These are phyloP conservation scores for Hordeum pubiflorum DNA, from an alignment of 202 grass and related monocot genomes.

Conservation along the genomic window DNA sequence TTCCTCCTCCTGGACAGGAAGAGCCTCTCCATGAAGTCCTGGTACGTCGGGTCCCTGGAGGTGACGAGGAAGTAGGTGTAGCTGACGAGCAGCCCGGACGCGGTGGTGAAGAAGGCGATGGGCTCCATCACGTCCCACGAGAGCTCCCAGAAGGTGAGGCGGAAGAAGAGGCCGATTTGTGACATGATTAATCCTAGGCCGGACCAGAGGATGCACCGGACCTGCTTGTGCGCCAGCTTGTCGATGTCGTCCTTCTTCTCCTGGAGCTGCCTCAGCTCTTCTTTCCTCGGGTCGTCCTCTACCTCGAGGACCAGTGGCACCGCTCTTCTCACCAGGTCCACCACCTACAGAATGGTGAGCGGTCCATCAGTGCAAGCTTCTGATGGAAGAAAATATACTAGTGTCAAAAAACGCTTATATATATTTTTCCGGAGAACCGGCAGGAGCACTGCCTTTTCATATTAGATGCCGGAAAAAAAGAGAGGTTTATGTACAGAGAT, in stretches of 20 bases:
- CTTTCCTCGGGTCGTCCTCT: conserved; percentile 30
- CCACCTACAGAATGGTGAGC: conserved; percentile 21
- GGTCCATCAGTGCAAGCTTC: background rate
- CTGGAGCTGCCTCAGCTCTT: conserved; percentile 41
- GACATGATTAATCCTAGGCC: conserved; percentile 41
- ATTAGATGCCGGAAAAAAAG: no score
- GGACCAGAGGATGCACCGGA: conserved; percentile 47
- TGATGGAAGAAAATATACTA: background rate
- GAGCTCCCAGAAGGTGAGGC: conserved; percentile 53
- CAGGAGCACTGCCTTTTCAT: no score
- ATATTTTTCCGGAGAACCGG: no score
- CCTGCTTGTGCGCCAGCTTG: conserved; percentile 51
- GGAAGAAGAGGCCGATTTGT: conserved; percentile 42
- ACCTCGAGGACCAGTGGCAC: conserved; percentile 33
- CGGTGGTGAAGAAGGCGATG: conserved; percentile 46
- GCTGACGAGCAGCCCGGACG: conserved; percentile 37
- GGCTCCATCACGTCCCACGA: conserved; percentile 68
- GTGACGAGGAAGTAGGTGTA: conserved; percentile 64
- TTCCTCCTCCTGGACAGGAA: conserved; percentile 47
- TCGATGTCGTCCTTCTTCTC: conserved; percentile 49
- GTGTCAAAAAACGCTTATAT: no score
- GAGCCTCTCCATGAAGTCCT: conserved; percentile 53
- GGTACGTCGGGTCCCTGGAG: conserved; percentile 50
- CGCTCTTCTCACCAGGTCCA: conserved; percentile 44
- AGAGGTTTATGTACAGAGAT: no score